Evolutionary conservation across 352 stramenopile species (phyloP).

Genomic region (Globisporangium paddicum): DNA sequence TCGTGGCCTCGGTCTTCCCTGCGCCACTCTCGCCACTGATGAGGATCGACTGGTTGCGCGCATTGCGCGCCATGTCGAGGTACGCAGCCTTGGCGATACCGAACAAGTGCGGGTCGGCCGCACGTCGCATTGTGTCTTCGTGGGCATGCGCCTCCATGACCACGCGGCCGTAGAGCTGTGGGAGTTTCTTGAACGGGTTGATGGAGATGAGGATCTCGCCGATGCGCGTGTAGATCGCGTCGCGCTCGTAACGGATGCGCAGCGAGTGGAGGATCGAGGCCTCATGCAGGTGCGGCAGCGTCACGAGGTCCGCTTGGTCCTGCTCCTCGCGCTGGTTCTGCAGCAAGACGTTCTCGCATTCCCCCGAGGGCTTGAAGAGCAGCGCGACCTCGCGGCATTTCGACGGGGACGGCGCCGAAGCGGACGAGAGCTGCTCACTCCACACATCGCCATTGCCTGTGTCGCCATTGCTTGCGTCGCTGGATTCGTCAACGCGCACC

Average conservation of each 20-base stretch:
- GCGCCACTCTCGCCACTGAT: slow-evolving; percentile 85
- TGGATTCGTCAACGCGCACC: not conserved
- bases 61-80: slow-evolving; percentile 61
- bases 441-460: not conserved
- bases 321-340: slow-evolving; percentile 61
- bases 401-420: slow-evolving; percentile 6
- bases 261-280: slow-evolving; percentile 80
- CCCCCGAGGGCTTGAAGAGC: slow-evolving; percentile 26
- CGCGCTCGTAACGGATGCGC: slow-evolving; percentile 64
- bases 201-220: slow-evolving; percentile 86
- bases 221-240: slow-evolving; percentile 86
- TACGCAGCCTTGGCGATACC: slow-evolving; percentile 69
- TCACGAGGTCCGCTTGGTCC: slow-evolving; percentile 70
- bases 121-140: slow-evolving; percentile 14
- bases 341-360: slow-evolving; percentile 66
- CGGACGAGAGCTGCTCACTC: slow-evolving; percentile 6
- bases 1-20: slow-evolving; percentile 88
- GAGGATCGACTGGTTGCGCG: slow-evolving; percentile 75
- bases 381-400: slow-evolving; percentile 34
- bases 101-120: slow-evolving; percentile 60
- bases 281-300: slow-evolving; percentile 82
- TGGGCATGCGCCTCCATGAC: slow-evolving; percentile 46
- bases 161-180: slow-evolving; percentile 54
- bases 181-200: slow-evolving; percentile 79
- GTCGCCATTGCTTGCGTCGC: not conserved